Evolutionary conservation across 257 asterid genomes (phyloP).

Genomic region (Nicotiana tomentosiformis): DNA sequence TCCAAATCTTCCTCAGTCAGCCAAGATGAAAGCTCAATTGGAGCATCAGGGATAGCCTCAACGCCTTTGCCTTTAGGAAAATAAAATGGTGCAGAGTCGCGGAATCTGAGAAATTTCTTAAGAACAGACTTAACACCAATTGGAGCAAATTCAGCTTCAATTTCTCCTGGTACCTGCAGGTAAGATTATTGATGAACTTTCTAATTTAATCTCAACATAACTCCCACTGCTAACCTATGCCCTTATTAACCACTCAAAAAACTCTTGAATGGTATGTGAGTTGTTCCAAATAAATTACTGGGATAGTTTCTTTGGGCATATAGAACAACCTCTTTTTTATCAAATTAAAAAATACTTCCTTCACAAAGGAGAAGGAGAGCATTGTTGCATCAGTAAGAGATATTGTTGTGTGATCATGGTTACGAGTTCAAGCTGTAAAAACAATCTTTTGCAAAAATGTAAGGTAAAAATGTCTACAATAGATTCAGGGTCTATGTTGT

Average conservation of each 20-base stretch:
- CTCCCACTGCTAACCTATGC: neutral
- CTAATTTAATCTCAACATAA: neutral
- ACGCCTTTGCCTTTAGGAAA: constrained; percentile 7
- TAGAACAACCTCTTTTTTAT: too few species aligned
- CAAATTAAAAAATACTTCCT: too few species aligned
- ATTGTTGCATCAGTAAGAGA: neutral
- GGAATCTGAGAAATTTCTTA: neutral
- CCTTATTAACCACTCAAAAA: neutral
- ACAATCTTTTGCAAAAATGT: neutral
- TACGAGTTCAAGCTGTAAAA: neutral
- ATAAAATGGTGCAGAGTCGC: neutral
- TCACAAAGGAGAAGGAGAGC: neutral
- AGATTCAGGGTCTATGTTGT: too few species aligned
- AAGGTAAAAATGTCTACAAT: too few species aligned
- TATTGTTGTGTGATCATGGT: too few species aligned
- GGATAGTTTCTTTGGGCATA: neutral
- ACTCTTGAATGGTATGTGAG: neutral
- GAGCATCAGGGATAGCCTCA: neutral
- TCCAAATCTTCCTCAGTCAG: constrained; percentile 35
- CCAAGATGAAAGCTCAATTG: constrained; percentile 37
- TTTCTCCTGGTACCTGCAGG: constrained; percentile 6
- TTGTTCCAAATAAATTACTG: neutral
- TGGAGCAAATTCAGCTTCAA: constrained; percentile 14
- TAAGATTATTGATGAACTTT: neutral
- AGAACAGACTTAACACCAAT: neutral